Base-by-base conservation (phyloP, 345 rosid genomes). In the Gossypium sturtianum region DNA sequence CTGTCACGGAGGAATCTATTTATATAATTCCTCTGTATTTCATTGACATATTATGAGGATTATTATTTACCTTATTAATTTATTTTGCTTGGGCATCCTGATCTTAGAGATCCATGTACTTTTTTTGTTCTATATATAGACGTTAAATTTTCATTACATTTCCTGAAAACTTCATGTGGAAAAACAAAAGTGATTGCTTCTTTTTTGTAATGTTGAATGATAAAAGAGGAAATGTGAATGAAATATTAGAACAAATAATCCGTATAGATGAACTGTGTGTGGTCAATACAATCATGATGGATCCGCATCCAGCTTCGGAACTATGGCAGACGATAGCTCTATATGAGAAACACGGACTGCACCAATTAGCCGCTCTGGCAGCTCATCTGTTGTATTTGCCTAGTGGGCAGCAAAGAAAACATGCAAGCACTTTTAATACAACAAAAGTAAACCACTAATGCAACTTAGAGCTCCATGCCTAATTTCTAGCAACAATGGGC, bases 281-380 rank as follows among this genome's bases (percentile, higher is more conserved):
- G 23, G 77, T 75, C n/a, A 58, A 74, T 38, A 67, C 48, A 49
- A 73, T 81, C 64, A 71, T 29, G 67, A 77, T 45, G 68, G 56
- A 49, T 84, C 86, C 19, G 84, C 82, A 0, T 87, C 94, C 71
- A 95, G 76, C 69, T 80, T 85, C 3, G 97, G 99, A 66, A 88
- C 93, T 57, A 91, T 80, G 16, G 98, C 99, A 15, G 93, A 88
- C n/a, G 90, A 85, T 22, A 94, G 87, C 88, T 89, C 97, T 76
- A 91, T 72, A 73, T 93, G 99, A 60, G 97, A 95, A 76, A 89
- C 99, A 69, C 98, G 90, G 27, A 95, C 92, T 0, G 97, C 98
- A 67, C 99, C 97, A 15, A 93, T 91, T 70, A 93, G 85, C 79
- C 94, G 70, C 79, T 96, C 99, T 0, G 98, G 97, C 83, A 93